phyloP scores from a whole-genome alignment of 805 yeast species.

The Zygoascus flipseniorum region DNA sequence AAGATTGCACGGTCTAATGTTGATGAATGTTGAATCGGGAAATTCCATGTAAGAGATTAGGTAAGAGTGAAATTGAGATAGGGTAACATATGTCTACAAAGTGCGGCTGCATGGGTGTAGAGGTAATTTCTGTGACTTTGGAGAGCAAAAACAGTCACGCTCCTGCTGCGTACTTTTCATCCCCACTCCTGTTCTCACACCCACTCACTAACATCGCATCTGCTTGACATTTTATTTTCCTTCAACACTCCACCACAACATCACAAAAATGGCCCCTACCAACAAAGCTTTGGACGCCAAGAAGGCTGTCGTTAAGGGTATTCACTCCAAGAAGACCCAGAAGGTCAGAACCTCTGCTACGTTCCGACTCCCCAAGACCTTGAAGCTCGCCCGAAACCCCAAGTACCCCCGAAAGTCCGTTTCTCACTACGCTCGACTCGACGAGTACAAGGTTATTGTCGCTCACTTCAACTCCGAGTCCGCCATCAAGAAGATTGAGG shows the following conservation, averaged over 20 bases:
- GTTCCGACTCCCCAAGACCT: slow-evolving; percentile 97
- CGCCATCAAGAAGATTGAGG: slow-evolving; percentile 99
- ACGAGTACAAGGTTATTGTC: slow-evolving; percentile 88
- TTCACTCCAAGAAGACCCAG: slow-evolving; percentile 79
- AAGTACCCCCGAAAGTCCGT: slow-evolving; percentile 92
- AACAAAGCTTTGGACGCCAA: slow-evolving; percentile 94
- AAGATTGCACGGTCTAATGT: not conserved
- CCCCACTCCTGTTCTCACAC: not conserved
- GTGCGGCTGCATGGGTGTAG: too few relatives aligned
- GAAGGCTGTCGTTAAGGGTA: slow-evolving; percentile 98
- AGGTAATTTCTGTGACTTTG: not conserved
- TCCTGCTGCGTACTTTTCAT: not conserved
- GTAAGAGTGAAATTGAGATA: not conserved
- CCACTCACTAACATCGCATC: not conserved
- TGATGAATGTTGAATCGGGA: not conserved
- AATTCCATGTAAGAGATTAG: not conserved
- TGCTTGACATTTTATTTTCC: not conserved
- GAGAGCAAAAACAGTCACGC: not conserved
- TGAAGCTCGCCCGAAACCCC: slow-evolving; percentile 89
- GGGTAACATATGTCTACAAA: too few relatives aligned
- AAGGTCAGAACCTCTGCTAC: slow-evolving; percentile 93
- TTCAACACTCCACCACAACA: slow-evolving; percentile 6
- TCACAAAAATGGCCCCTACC: slow-evolving; percentile 24
- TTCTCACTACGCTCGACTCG: slow-evolving; percentile 95
- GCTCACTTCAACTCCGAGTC: slow-evolving; percentile 96